phyloP scores from a whole-genome alignment of 768 basidiomycete genomes.

The Cubamyces lactineus region DNA sequence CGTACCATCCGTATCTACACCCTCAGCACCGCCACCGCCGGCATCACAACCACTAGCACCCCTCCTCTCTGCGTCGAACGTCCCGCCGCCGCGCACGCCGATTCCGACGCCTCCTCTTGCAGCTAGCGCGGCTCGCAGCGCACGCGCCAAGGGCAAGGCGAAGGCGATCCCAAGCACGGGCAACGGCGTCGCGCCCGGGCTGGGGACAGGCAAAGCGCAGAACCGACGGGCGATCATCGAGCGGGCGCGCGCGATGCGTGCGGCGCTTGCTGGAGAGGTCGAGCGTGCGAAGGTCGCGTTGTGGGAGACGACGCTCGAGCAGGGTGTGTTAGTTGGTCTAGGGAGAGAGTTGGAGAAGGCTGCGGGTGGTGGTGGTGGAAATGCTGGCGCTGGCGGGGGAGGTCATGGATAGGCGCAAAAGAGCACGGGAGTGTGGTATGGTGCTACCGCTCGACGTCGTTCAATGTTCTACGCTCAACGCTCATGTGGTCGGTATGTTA shows the following conservation, averaged over 20 bases:
- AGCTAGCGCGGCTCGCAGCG: neutral
- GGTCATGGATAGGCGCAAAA: neutral
- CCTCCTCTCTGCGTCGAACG: too few species aligned
- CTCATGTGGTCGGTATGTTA: too few species aligned
- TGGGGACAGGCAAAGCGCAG: constrained; percentile 4
- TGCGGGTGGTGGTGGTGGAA: neutral
- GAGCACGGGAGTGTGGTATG: too few species aligned
- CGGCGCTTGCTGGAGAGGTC: constrained; percentile 56
- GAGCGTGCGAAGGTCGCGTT: constrained; percentile 64
- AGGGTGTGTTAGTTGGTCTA: constrained; percentile 51
- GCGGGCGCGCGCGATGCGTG: constrained; percentile 56
- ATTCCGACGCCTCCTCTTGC: neutral
- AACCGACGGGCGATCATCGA: constrained; percentile 50
- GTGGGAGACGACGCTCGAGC: constrained; percentile 76
- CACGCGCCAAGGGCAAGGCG: constrained; percentile 20
- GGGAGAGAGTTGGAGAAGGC: constrained; percentile 23
- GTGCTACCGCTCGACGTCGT: neutral
- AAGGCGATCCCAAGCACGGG: constrained; percentile 26
- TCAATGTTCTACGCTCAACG: neutral
- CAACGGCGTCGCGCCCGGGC: neutral
- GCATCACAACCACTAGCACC: neutral
- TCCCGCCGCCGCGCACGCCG: too few species aligned
- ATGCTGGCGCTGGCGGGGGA: neutral
- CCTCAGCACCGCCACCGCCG: neutral
- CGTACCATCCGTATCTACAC: neutral